These are phyloP conservation scores for Trichoderma simmonsii DNA, from an alignment of 2,329 filamentous ascomycete species.

Conservation along the genomic window DNA sequence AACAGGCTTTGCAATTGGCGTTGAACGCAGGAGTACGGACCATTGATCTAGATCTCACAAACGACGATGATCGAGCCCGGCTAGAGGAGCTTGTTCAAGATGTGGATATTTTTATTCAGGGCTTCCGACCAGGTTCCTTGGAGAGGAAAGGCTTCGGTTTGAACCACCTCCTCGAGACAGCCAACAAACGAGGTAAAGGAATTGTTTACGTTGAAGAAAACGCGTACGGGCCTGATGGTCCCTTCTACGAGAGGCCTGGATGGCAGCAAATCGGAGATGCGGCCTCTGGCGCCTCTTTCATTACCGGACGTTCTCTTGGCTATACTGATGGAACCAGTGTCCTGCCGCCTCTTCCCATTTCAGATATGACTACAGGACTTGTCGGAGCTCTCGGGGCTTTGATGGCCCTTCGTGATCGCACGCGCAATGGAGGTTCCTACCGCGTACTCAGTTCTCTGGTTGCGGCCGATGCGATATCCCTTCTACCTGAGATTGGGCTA, in stretches of 20 bases:
- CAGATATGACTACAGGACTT: background rate
- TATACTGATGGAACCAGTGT: background rate
- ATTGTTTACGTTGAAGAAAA: slow-evolving; percentile 64
- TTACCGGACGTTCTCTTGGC: slow-evolving; percentile 30
- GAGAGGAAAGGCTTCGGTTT: slow-evolving; percentile 40
- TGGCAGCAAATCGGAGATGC: slow-evolving; percentile 66
- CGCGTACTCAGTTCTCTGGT: background rate
- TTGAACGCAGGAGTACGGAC: slow-evolving; percentile 33
- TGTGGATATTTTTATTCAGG: slow-evolving; percentile 36
- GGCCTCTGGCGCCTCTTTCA: slow-evolving; percentile 33
- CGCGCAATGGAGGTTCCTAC: background rate
- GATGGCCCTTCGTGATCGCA: background rate
- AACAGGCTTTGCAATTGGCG: background rate
- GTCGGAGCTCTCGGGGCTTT: background rate
- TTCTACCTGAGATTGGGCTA: background rate
- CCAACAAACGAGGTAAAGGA: slow-evolving; percentile 51
- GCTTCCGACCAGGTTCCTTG: slow-evolving; percentile 39
- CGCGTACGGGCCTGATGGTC: slow-evolving; percentile 57
- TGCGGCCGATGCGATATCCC: background rate
- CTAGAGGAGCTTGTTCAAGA: slow-evolving; percentile 42
- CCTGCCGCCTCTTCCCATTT: background rate
- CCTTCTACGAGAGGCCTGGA: slow-evolving; percentile 58
- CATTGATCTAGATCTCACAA: slow-evolving; percentile 47
- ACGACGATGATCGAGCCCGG: slow-evolving; percentile 36
- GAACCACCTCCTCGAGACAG: slow-evolving; percentile 43